Base-by-base conservation (phyloP, 192 early-diverging fungal genomes). In the Coemansia sp. region DNA sequence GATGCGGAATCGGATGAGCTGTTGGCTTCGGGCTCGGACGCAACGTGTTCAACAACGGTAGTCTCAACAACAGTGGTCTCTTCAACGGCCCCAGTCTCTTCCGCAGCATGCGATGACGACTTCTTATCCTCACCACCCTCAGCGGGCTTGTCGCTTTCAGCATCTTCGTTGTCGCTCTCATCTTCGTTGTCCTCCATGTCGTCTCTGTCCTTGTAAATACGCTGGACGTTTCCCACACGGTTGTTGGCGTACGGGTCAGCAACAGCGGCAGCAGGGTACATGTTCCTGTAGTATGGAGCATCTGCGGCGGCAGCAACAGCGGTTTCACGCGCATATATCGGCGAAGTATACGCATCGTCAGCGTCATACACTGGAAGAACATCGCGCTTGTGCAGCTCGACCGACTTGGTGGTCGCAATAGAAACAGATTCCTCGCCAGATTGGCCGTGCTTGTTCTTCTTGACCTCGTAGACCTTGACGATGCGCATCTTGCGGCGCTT, bases 401-500 rank as follows among this genome's bases (percentile, higher is more conserved):
- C 57, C 1, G 52, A 20, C 24, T 26, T 43, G n/a, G 62, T 65
- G 56, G 26, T 61, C 3, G 33, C 56, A 38, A 44, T 26, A 6
- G 63, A 46, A 8, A 60, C 18, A n/a, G 60, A 45, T 18, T 35
- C 35, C 11, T 23, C 24, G 60, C 36, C 60, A 26, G 53, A 67
- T 6, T 55, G 45, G 21, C 51, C 34, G 58, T 58, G 58, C 69
- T 75, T 73, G 77, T 72, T 81, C 69, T 81, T 81, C 78, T 81
- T 81, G 35, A 81, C 78, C 72, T 81, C 72, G 59, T 68, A 81
- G 20, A 81, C 78, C 34, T 69, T 73, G 63, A 81, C 78, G 48
- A 81, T 66, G 39, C 71, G 78, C 78, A 81, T 81, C 73, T 81
- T 81, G 69, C 78, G 78, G 65, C 67, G 72, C 64, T 68, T 71